Evolutionary conservation across 345 rosid species (phyloP).

Genomic region (Corchorus olitorius): DNA sequence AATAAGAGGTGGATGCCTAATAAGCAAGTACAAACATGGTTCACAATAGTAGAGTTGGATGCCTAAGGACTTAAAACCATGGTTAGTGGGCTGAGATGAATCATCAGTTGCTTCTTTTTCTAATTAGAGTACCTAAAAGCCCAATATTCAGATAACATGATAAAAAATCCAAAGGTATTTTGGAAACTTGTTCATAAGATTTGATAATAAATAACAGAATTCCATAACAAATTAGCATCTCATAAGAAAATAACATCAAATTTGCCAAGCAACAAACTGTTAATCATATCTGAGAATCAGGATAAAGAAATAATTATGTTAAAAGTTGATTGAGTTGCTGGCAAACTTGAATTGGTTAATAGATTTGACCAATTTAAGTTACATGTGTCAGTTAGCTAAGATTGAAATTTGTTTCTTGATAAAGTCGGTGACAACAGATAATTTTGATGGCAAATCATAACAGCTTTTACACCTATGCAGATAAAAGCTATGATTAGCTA

Average conservation of each 20-base stretch:
- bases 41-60: background rate
- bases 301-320: too few relatives aligned
- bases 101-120: background rate
- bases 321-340: too few relatives aligned
- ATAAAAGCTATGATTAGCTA: too few relatives aligned
- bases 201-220: background rate
- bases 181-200: background rate
- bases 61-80: background rate
- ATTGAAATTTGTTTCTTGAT: too few relatives aligned
- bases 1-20: background rate
- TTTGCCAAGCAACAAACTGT: background rate
- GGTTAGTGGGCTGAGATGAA: background rate
- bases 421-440: too few relatives aligned
- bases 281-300: background rate
- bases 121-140: background rate
- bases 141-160: background rate
- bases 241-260: background rate
- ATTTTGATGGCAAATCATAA: too few relatives aligned
- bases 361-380: too few relatives aligned
- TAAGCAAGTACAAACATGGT: background rate
- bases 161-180: too few relatives aligned
- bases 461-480: too few relatives aligned
- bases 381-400: too few relatives aligned
- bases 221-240: background rate
- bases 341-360: too few relatives aligned